Conservation (phyloP, 768 basidiomycete species). For the Mycena polygramma region DNA sequence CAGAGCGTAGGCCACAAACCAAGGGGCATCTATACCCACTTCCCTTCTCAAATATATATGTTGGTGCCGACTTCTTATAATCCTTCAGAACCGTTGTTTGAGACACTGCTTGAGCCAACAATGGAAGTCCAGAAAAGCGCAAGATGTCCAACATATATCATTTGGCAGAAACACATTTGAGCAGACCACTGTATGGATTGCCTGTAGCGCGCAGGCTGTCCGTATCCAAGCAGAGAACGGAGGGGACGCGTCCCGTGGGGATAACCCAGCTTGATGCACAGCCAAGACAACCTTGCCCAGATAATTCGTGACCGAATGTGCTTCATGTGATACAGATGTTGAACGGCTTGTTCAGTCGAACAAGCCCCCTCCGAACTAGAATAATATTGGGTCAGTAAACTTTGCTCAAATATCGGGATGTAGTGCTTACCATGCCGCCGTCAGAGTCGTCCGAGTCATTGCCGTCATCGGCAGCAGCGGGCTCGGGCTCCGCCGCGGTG, state of each 20-base stretch:
- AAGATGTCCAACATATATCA: background rate
- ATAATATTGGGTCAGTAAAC: background rate
- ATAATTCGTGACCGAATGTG: background rate
- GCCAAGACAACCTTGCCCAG: background rate
- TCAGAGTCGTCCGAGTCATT: conserved; percentile 22
- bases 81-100: too few species aligned
- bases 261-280: background rate
- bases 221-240: background rate
- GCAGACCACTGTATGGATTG: background rate
- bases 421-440: conserved; percentile 19
- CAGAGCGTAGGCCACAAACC: too few species aligned
- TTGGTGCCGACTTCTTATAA: too few species aligned
- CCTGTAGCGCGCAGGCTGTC: background rate
- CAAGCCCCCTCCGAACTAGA: conserved; percentile 10
- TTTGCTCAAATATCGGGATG: background rate
- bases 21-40: too few species aligned
- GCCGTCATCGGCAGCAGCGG: background rate
- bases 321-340: conserved; percentile 4
- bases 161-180: background rate
- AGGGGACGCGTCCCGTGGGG: background rate
- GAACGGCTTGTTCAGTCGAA: background rate
- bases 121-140: too few species aligned
- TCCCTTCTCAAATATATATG: too few species aligned
- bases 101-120: too few species aligned
- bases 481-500: conserved; percentile 4